Base-by-base conservation (phyloP, 2,329 filamentous ascomycete species). In the Arachnopeziza araneosa region DNA sequence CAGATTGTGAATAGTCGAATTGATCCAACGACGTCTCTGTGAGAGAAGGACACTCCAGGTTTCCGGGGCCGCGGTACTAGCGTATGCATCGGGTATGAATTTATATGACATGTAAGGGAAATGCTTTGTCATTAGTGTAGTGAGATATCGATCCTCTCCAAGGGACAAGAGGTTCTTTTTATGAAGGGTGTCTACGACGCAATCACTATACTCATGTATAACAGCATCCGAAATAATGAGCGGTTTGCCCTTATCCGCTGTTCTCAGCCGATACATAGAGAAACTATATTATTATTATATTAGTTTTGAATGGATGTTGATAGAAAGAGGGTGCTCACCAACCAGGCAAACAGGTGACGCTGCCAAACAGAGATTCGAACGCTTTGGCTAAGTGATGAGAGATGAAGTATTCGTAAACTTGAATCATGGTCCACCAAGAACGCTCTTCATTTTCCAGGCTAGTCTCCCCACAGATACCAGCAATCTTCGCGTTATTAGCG, bases 361-460 rank as follows among this genome's bases (percentile, higher is more conserved):
- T 96, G 72, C 93, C 95, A 72, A 99, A 99, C 62, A 99, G 84
- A 62, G 92, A 97, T 75, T 99, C 95, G 72, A 99, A 99, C 63
- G 95, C 91, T 79, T 99, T 99, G 57, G 95, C 82, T 74, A 99
- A 79, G 76, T 99, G 90, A 81, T 99, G 95, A 30, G 95, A 98
- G 72, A 99, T 99, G 75, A 93, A 99, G 80, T 99, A 99, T 75
- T 99, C 95, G 78, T 99, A 99, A 66, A 99, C 95, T 75, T 99
- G 95, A 71, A 99, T 99, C 95, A 99, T 99, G 14, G 95, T 99
- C 91, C 91, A 96, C 92, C 93, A 98, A 70, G 88, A 93, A 67
- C 88, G 84, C 69, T 97, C 91, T 74, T 97, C 93, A 70, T 99
- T 99, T 73, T 97, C 90, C 70, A 99, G 80, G 75, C 88, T 95